Evolutionary conservation across 768 basidiomycete genomes (phyloP), one percentile per base, ranked within the genome.

Genomic region (Tulasnella sp.): DNA sequence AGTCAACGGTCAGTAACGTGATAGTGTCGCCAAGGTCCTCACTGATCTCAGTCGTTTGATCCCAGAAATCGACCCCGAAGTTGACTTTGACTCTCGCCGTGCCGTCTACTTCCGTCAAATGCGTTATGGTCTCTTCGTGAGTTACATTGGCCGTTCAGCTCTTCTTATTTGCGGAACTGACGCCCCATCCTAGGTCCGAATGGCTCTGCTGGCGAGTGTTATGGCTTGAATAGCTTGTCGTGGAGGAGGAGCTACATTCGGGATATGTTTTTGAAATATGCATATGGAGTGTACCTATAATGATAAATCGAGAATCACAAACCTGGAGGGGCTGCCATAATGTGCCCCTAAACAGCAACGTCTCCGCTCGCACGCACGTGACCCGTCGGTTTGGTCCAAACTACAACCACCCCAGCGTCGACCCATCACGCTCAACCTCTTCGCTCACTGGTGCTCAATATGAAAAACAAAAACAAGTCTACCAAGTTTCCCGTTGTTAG

Each of bases 21-120:
- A 18, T 69, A 28, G 14, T 28, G 9, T 69, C 5, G 64, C 9
- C 34, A 31, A 22, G 3, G n/a, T 6, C 24, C 5, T 69, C 34
- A 5, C n/a, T 28, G 34, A 22, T 34, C 60, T 11, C 34, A 16
- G 9, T 85, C 80, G 16, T 80, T 48, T 50, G 72, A 81, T 37
- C 28, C 4, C 83, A 96, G 98, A 99, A 93, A 98, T 99, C 83
- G 97, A 98, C 85, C 95, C 96, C 3, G 97, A 97, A 85, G 97
- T 99, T 72, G 98, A 99, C 86, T 98, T 97, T 83, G 97, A 99
- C 86, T 94, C 92, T 9, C 91, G 94, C 41, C 91, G 97, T 16
- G 97, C 97, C 2, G 96, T 95, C 31, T 99, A 98, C 87, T 98
- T 99, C 93, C 92, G 97, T 54, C 97, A 98, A 85, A 98, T 98